Conservation (phyloP, 202 grass and related monocot species). For the Musa balbisiana region DNA sequence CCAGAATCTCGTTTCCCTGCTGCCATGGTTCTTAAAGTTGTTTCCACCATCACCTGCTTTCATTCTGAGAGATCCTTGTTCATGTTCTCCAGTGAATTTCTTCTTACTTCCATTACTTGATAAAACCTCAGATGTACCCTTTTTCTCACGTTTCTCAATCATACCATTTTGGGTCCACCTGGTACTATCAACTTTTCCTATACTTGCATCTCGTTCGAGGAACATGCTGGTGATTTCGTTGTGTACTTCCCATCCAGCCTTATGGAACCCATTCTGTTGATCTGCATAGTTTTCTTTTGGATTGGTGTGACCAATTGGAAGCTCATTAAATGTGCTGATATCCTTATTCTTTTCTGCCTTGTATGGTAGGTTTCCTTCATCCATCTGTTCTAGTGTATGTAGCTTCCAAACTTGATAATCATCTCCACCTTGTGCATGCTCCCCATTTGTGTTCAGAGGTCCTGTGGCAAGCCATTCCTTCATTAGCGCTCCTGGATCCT, state of each 20-base stretch:
- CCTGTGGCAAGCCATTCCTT: slow-evolving; percentile 14
- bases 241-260: neutral
- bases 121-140: neutral
- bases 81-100: neutral
- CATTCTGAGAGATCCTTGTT: neutral
- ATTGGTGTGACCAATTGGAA: neutral
- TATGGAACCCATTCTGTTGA: neutral
- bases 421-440: neutral
- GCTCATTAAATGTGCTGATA: neutral
- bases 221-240: neutral
- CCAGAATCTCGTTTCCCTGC: neutral
- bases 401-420: neutral
- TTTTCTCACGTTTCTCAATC: neutral
- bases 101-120: neutral
- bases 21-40: neutral
- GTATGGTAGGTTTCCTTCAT: neutral
- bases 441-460: slow-evolving; percentile 22
- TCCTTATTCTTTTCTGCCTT: neutral
- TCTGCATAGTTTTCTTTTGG: neutral
- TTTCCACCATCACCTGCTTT: neutral
- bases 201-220: neutral
- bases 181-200: neutral
- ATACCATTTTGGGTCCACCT: neutral
- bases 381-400: neutral
- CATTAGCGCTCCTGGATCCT: slow-evolving; percentile 19